Evolutionary conservation across 2,329 filamentous ascomycete genomes (phyloP).

Genomic region (Polychaeton citri): DNA sequence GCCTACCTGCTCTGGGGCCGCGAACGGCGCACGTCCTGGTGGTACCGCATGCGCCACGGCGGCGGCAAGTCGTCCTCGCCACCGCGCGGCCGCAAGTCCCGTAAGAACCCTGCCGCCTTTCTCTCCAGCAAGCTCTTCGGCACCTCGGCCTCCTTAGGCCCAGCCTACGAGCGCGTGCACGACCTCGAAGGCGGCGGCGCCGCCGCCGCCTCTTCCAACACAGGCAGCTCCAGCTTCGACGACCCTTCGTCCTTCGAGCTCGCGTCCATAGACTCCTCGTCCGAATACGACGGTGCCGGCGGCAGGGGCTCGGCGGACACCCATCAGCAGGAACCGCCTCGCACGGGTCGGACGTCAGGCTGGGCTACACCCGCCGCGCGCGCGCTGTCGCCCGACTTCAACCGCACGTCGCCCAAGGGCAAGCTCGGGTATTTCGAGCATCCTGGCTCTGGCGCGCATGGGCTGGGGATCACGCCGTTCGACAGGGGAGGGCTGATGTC

Average conservation of each 20-base stretch:
- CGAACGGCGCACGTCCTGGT: constrained; percentile 46
- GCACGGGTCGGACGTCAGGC: constrained; percentile 47
- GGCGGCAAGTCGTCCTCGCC: constrained; percentile 41
- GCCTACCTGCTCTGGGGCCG: constrained; percentile 66
- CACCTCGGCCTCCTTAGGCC: constrained; percentile 34
- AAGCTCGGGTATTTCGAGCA: constrained; percentile 36
- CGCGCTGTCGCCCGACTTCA: constrained; percentile 17
- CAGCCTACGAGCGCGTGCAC: constrained; percentile 65
- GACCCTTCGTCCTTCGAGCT: constrained; percentile 24
- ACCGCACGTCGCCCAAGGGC: constrained; percentile 13
- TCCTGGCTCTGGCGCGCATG: constrained; percentile 11
- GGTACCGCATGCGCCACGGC: not conserved
- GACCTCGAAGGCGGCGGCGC: constrained; percentile 57
- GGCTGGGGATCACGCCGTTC: constrained; percentile 28
- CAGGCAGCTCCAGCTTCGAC: constrained; percentile 47
- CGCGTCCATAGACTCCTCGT: not conserved
- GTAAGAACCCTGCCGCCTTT: constrained; percentile 11
- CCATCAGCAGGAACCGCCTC: constrained; percentile 2
- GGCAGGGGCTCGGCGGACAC: not conserved
- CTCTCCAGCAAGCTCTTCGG: constrained; percentile 48
- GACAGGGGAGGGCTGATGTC: constrained; percentile 61
- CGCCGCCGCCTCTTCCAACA: constrained; percentile 64
- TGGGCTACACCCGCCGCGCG: constrained; percentile 46
- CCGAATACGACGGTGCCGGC: not conserved
- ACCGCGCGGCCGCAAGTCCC: constrained; percentile 30